phyloP scores from a whole-genome alignment of 345 rosid genomes.

The Rhodamnia rubescens region DNA sequence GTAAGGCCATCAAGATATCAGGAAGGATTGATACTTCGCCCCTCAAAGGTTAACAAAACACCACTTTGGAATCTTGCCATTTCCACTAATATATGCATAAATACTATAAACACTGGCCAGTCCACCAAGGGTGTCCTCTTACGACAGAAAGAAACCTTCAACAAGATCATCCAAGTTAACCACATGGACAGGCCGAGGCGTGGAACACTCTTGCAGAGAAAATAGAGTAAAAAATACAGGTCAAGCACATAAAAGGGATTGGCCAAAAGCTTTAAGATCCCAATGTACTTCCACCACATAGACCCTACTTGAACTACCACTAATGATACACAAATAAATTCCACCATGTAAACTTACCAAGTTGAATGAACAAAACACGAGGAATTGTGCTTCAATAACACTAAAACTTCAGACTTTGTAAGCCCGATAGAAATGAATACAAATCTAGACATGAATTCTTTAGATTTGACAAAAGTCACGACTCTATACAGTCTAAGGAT shows the following conservation, averaged over 20 bases:
- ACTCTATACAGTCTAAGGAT: not conserved
- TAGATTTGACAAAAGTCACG: not conserved
- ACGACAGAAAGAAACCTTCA: conserved; percentile 96
- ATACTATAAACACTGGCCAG: conserved; percentile 74
- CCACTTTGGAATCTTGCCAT: conserved; percentile 88
- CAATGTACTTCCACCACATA: not conserved
- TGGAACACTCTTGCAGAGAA: conserved; percentile 33
- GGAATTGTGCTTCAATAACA: not conserved
- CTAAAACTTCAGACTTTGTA: not conserved
- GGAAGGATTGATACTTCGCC: conserved; percentile 77
- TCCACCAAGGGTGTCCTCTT: conserved; percentile 90
- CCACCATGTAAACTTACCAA: not conserved
- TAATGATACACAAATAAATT: not conserved
- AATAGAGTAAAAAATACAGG: conserved; percentile 13
- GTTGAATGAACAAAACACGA: not conserved
- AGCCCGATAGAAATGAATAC: not conserved
- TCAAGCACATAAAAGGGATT: conserved; percentile 12
- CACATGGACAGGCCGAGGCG: conserved; percentile 30
- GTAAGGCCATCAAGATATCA: conserved; percentile 98
- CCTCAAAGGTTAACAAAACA: conserved; percentile 79
- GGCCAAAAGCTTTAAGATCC: conserved; percentile 2
- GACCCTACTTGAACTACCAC: not conserved
- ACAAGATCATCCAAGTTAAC: conserved; percentile 90
- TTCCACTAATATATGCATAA: conserved; percentile 65
- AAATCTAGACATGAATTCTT: not conserved